Evolutionary conservation across 2,329 filamentous ascomycete genomes (phyloP), one percentile per base, ranked within the genome.

Genomic region (Xylaria sp.): DNA sequence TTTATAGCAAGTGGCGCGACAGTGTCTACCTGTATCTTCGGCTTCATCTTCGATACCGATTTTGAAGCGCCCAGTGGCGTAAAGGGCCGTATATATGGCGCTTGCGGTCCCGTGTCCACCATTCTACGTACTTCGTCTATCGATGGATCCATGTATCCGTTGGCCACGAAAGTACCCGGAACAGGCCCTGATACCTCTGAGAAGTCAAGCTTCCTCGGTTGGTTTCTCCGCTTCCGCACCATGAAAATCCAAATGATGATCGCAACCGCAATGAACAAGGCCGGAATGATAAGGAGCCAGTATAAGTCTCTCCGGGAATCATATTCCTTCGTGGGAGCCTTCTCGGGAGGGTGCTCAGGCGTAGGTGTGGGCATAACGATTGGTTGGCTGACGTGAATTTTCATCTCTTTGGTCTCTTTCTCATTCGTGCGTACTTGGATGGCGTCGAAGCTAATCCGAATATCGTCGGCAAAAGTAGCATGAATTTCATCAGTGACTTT

Each of bases 101-200:
- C 55, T 12, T 19, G 38, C 8, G 64, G 55, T 14, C 60, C 70
- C 12, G 69, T 60, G 45, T 72, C 70, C 19, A 69, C 50, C 58
- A 71, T 67, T 23, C 57, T 64, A 46, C 59, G 65, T 42, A 67
- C 51, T 25, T 65, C 65, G 2, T 67, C 63, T 25, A 62, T 46
- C 11, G 64, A 66, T 7, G 53, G 63, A 12, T 66, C 65, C n/a
- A 60, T 64, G 8, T 68, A 59, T 17, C 63, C 66, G 33, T 71
- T 69, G 12, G 66, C 64, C 42, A 71, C 63, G 47, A 74, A 73
- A 47, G 53, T 72, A 7, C 73, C 72, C 5, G 73, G 70, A 23
- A 75, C 52, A 3, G 73, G 73, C 5, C 70, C 72, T 2, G 73
- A 74, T 12, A 75, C 70, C 38, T 74, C 64, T 19, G 60, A 54